phyloP scores from a whole-genome alignment of 495 filamentous ascomycete genomes.

The Penicillium angulare region DNA sequence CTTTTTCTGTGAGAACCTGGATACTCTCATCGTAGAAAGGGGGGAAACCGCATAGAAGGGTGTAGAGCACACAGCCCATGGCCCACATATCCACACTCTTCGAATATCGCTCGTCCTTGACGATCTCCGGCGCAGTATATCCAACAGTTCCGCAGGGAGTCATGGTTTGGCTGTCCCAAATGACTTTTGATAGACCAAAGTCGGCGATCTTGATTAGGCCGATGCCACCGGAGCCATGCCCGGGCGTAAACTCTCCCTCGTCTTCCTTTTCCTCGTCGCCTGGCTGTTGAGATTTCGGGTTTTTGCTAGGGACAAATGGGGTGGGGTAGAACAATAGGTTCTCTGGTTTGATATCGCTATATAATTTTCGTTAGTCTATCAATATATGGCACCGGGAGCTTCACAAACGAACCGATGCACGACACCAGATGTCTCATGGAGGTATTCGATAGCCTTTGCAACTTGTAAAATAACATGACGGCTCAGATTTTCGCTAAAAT shows the following conservation, averaged over 20 bases:
- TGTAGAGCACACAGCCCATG: slow-evolving; percentile 94
- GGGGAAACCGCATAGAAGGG: slow-evolving; percentile 92
- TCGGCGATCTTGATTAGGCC: slow-evolving; percentile 96
- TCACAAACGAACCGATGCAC: slow-evolving; percentile 81
- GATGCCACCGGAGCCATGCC: slow-evolving; percentile 87
- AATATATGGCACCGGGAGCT: slow-evolving; percentile 18
- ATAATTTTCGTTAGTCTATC: slow-evolving; percentile 12
- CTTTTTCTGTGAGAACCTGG: slow-evolving; percentile 95
- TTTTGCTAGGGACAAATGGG: slow-evolving; percentile 74
- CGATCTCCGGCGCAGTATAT: slow-evolving; percentile 98
- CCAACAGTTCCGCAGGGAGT: slow-evolving; percentile 97
- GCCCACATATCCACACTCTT: slow-evolving; percentile 99
- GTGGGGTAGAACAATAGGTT: slow-evolving; percentile 91
- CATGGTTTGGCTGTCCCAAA: slow-evolving; percentile 99
- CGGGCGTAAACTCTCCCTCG: slow-evolving; percentile 87
- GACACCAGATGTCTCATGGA: slow-evolving; percentile 92
- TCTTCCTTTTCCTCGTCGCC: slow-evolving; percentile 98
- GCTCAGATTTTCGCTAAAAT: slow-evolving; percentile 94
- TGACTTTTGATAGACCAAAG: slow-evolving; percentile 94
- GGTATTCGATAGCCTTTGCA: slow-evolving; percentile 86
- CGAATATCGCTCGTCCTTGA: slow-evolving; percentile 97
- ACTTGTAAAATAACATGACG: slow-evolving; percentile 94
- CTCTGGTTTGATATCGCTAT: slow-evolving; percentile 97
- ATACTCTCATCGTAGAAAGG: slow-evolving; percentile 99
- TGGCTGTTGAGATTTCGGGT: slow-evolving; percentile 70